Conservation (phyloP, 768 basidiomycete species). For the Trametes sanguinea region DNA sequence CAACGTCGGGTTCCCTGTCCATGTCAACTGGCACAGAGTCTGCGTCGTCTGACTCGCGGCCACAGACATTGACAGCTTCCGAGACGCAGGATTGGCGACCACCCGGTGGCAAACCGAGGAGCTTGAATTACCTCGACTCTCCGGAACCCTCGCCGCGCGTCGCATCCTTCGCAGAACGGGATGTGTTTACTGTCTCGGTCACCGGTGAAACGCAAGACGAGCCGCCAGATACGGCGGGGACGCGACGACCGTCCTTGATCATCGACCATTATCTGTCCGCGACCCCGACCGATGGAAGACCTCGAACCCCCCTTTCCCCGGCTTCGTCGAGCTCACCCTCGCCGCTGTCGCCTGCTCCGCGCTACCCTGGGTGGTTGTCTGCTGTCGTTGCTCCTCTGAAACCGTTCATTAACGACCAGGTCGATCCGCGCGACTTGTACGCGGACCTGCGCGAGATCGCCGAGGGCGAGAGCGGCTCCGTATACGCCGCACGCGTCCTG, state of each 20-base stretch:
- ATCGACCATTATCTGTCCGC: conserved; percentile 23
- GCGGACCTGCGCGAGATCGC: conserved; percentile 75
- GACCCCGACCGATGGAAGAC: conserved; percentile 10
- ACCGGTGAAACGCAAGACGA: conserved; percentile 23
- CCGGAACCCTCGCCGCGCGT: conserved; percentile 29
- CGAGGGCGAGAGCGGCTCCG: conserved; percentile 80
- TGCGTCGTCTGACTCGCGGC: conserved; percentile 22
- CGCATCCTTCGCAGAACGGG: conserved; percentile 23
- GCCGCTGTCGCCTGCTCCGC: conserved; percentile 46
- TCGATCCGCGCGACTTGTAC: conserved; percentile 67
- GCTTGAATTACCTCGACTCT: conserved; percentile 24
- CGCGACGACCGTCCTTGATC: conserved; percentile 27
- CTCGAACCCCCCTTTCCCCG: conserved; percentile 22
- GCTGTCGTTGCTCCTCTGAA: conserved; percentile 58
- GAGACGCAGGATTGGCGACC: conserved; percentile 24
- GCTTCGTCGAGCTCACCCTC: conserved; percentile 30
- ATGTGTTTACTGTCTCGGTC: conserved; percentile 21
- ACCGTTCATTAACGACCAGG: conserved; percentile 61
- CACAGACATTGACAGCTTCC: conserved; percentile 20
- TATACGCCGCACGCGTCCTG: conserved; percentile 48
- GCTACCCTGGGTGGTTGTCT: conserved; percentile 65
- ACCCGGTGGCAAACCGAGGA: conserved; percentile 6
- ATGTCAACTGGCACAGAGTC: conserved; percentile 22
- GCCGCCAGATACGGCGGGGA: conserved; percentile 6
- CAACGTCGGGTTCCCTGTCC: conserved; percentile 19